Evolutionary conservation across 192 early-diverging fungal genomes (phyloP).

Genomic region (Phycomyces blakesleeanus): DNA sequence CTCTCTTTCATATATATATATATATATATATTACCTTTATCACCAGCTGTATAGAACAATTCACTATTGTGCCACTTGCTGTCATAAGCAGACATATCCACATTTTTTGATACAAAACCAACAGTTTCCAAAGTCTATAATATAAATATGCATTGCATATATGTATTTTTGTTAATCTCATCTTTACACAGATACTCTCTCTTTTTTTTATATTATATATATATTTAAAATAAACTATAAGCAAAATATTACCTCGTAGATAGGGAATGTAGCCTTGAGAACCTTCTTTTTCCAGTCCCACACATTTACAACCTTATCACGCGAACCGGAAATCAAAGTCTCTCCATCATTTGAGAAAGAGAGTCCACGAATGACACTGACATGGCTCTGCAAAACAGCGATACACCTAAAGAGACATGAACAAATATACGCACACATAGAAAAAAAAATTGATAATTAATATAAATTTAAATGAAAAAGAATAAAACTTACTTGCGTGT

Average conservation of each 20-base stretch:
- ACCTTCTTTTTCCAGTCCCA: conserved; percentile 73
- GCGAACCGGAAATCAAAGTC: conserved; percentile 74
- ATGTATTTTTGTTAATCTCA: too few relatives aligned
- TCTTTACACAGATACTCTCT: too few relatives aligned
- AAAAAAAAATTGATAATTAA: too few relatives aligned
- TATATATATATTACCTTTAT: conserved; percentile 36
- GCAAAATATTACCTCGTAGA: conserved; percentile 57
- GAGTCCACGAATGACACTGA: conserved; percentile 88
- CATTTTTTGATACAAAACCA: conserved; percentile 58
- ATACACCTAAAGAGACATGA: conserved; percentile 50
- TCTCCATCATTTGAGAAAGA: conserved; percentile 70
- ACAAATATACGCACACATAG: too few relatives aligned
- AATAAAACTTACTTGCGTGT: conserved; percentile 52
- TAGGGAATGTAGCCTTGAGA: conserved; percentile 77
- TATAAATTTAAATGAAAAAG: too few relatives aligned
- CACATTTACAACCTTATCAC: conserved; percentile 89
- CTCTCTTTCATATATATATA: background rate
- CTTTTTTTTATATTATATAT: background rate
- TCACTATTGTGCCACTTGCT: conserved; percentile 32
- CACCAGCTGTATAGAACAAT: conserved; percentile 84
- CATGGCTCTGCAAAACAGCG: conserved; percentile 77
- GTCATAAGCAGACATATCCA: conserved; percentile 39
- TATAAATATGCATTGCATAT: conserved; percentile 18
- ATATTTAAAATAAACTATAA: conserved; percentile 10
- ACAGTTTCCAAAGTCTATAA: conserved; percentile 72